A percentile compares a stretch with the other conserved stretches of the same genome.
Evolutionary conservation across 2,329 filamentous ascomycete species (phyloP).

Genomic region (Fusarium bactridioides): DNA sequence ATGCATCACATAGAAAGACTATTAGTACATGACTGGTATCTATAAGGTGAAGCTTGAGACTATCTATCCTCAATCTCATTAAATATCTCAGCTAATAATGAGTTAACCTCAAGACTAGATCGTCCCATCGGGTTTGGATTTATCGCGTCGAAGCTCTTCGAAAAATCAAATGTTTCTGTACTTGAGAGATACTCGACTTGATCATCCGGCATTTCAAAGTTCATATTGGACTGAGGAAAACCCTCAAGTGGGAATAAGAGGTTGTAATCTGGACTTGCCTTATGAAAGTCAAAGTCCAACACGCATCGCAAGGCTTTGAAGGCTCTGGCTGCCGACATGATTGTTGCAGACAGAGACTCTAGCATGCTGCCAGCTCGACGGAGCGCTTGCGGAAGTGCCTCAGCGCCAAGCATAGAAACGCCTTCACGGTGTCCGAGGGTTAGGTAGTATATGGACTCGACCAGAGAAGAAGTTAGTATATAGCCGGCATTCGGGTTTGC

Average conservation of each 20-base stretch:
- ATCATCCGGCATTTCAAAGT: not conserved
- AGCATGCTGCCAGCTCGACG: not conserved
- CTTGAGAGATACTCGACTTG: not conserved
- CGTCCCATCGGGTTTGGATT: not conserved
- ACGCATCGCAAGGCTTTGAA: not conserved
- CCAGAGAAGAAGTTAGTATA: not conserved
- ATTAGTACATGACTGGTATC: not conserved
- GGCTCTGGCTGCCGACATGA: not conserved
- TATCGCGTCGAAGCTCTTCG: not conserved
- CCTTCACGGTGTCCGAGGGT: not conserved
- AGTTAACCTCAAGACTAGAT: not conserved
- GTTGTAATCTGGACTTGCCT: not conserved
- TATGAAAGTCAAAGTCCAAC: not conserved
- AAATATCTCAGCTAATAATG: not conserved
- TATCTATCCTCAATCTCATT: not conserved
- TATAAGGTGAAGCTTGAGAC: too few species aligned
- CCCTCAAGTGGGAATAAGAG: not conserved
- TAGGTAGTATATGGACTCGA: not conserved
- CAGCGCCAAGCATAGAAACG: not conserved
- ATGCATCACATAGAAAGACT: not conserved
- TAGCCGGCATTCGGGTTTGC: not conserved
- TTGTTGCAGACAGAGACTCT: not conserved
- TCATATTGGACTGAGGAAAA: not conserved
- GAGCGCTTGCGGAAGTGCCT: not conserved
- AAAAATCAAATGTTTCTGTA: not conserved